These are phyloP conservation scores for Paramecium tetraurelia DNA, from an alignment of 73 alveolate genomes.

Conservation along the genomic window DNA sequence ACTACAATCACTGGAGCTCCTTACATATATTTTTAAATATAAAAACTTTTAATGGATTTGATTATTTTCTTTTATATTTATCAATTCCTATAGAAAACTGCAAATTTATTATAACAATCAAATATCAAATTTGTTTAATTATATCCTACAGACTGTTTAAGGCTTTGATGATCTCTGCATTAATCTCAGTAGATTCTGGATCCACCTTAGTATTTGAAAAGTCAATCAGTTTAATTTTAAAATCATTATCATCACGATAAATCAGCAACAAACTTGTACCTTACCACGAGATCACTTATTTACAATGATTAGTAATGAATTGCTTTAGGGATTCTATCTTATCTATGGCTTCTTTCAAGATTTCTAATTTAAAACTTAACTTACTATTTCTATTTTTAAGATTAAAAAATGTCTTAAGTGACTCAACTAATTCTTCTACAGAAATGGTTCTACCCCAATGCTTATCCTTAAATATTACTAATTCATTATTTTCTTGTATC, in stretches of 20 bases:
- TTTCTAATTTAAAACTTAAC: not conserved
- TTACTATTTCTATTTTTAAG: not conserved
- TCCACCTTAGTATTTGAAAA: not conserved
- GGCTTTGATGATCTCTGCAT: not conserved
- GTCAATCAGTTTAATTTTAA: not conserved
- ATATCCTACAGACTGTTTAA: not conserved
- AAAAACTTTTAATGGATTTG: conserved; percentile 29
- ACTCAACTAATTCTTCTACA: not conserved
- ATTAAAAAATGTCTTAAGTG: not conserved
- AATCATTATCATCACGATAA: not conserved
- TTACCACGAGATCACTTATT: not conserved
- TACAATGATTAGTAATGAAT: not conserved
- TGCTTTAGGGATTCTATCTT: not conserved
- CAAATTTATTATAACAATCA: not conserved
- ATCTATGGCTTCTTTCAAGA: not conserved
- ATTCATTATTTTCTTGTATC: not conserved
- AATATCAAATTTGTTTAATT: not conserved
- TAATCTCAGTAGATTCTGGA: not conserved
- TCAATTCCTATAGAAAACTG: not conserved
- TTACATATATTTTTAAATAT: conserved; percentile 41
- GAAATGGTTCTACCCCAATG: conserved; percentile 6
- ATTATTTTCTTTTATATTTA: conserved; percentile 12
- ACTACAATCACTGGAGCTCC: conserved; percentile 87
- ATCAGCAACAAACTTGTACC: not conserved
- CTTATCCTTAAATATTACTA: not conserved